Percentiles rank a stretch among this genome's conserved stretches.
phyloP scores from a whole-genome alignment of 2,329 filamentous ascomycete species.

The Fusarium palustre region DNA sequence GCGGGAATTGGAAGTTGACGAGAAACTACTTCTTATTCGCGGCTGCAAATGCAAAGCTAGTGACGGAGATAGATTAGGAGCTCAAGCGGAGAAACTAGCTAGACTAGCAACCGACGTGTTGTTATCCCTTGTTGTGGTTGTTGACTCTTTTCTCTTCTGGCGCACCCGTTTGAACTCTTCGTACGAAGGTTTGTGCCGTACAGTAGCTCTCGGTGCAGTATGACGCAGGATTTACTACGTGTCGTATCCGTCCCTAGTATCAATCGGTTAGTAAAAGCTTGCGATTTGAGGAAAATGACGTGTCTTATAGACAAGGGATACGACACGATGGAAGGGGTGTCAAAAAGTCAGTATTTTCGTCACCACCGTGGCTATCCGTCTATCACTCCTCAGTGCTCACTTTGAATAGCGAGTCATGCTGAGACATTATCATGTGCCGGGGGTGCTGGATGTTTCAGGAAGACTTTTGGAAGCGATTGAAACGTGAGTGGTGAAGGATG shows the following conservation, averaged over 20 bases:
- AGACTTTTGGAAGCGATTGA: slow-evolving; percentile 25
- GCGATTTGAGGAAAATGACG: slow-evolving; percentile 38
- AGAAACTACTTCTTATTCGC: slow-evolving; percentile 21
- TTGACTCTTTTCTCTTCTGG: slow-evolving; percentile 38
- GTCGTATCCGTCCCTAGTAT: slow-evolving; percentile 35
- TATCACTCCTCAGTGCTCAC: background rate
- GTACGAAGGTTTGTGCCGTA: slow-evolving; percentile 15
- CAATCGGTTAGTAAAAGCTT: slow-evolving; percentile 38
- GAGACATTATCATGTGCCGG: slow-evolving; percentile 18
- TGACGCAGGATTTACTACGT: slow-evolving; percentile 30
- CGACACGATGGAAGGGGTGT: slow-evolving; percentile 16
- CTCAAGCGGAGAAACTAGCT: slow-evolving; percentile 13
- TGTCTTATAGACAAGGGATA: slow-evolving; percentile 36
- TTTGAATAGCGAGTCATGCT: slow-evolving; percentile 35
- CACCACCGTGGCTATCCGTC: slow-evolving; percentile 1
- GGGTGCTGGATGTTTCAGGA: slow-evolving; percentile 36
- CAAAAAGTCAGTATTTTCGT: slow-evolving; percentile 4
- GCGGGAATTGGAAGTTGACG: slow-evolving; percentile 23
- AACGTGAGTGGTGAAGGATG: slow-evolving; percentile 14
- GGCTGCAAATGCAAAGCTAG: slow-evolving; percentile 28
- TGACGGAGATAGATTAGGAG: slow-evolving; percentile 29
- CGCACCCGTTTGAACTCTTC: slow-evolving; percentile 1
- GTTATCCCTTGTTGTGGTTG: slow-evolving; percentile 34
- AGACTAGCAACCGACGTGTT: slow-evolving; percentile 23
- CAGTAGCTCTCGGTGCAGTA: slow-evolving; percentile 7